Evolutionary conservation across 2,329 filamentous ascomycete genomes (phyloP).

Genomic region (Cephalotrichum gorgonifer): DNA sequence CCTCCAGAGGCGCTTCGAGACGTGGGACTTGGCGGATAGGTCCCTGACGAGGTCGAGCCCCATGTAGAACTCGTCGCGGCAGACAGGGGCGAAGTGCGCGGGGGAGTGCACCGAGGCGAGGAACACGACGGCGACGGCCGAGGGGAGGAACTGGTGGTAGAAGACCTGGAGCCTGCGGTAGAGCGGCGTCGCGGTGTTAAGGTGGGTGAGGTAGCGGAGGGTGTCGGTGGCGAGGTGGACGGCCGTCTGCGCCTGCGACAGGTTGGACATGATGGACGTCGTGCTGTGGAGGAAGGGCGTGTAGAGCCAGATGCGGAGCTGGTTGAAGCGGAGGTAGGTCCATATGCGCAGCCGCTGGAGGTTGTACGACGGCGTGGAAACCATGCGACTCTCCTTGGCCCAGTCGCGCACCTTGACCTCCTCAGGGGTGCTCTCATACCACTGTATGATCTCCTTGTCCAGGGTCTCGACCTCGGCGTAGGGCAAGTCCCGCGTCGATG

Average conservation of each 20-base stretch:
- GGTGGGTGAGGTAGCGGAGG: constrained; percentile 57
- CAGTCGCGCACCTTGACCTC: constrained; percentile 50
- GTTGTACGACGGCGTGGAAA: constrained; percentile 49
- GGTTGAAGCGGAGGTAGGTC: constrained; percentile 78
- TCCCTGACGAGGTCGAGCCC: constrained; percentile 65
- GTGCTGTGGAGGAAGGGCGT: constrained; percentile 79
- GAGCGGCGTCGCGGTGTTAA: constrained; percentile 62
- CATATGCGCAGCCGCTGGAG: constrained; percentile 68
- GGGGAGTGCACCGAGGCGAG: constrained; percentile 68
- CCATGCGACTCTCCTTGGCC: constrained; percentile 40
- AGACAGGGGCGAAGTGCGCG: constrained; percentile 55
- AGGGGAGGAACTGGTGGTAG: constrained; percentile 72
- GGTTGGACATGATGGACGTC: constrained; percentile 70
- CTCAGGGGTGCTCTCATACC: constrained; percentile 68
- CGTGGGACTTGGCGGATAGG: constrained; percentile 59
- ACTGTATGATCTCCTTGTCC: constrained; percentile 75
- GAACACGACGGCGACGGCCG: constrained; percentile 65
- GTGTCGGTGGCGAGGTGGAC: constrained; percentile 70
- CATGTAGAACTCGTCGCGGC: constrained; percentile 70
- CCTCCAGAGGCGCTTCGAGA: constrained; percentile 64
- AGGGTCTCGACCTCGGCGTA: constrained; percentile 69
- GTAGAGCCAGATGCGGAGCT: constrained; percentile 83
- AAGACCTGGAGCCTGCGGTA: constrained; percentile 65
- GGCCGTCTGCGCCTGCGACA: constrained; percentile 60
- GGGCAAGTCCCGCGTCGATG: constrained; percentile 52